Evolutionary conservation across 208 protist species (phyloP).

Genomic region (Trypanosoma congolense): DNA sequence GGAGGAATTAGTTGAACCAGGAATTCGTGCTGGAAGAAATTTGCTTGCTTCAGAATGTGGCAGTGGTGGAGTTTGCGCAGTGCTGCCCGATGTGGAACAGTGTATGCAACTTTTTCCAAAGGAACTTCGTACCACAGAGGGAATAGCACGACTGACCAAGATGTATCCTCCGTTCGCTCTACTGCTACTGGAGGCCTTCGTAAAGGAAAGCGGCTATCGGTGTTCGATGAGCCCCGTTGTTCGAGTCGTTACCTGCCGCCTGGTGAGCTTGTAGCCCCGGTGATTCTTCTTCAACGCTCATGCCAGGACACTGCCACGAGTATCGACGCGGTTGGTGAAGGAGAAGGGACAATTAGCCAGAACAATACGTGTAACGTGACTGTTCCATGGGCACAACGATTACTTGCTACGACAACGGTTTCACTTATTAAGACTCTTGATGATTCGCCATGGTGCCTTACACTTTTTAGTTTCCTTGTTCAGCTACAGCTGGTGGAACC

Average conservation of each 20-base stretch:
- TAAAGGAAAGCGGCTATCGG: conserved; percentile 18
- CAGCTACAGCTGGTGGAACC: conserved; percentile 8
- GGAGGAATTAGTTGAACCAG: not conserved
- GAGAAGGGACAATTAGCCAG: not conserved
- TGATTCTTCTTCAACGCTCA: conserved; percentile 5
- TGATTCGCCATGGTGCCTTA: conserved; percentile 17
- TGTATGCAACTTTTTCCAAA: conserved; percentile 21
- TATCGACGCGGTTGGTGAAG: not conserved
- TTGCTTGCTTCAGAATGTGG: not conserved
- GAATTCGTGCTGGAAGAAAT: not conserved
- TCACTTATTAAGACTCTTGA: conserved; percentile 19
- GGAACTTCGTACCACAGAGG: conserved; percentile 19
- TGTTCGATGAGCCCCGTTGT: conserved; percentile 5
- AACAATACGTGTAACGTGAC: not conserved
- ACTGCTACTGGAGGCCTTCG: conserved; percentile 25
- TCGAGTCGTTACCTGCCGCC: conserved; percentile 7
- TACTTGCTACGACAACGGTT: conserved; percentile 8
- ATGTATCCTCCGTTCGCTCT: conserved; percentile 26
- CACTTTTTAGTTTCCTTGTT: not conserved
- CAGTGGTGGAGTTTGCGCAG: not conserved
- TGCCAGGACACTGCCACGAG: not conserved
- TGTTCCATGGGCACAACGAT: conserved; percentile 2
- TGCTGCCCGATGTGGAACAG: conserved; percentile 4
- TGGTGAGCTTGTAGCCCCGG: conserved; percentile 23
- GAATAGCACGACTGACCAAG: conserved; percentile 13